These are phyloP conservation scores for Neurospora tetrasperma DNA, from an alignment of 495 filamentous ascomycete species.

Conservation along the genomic window DNA sequence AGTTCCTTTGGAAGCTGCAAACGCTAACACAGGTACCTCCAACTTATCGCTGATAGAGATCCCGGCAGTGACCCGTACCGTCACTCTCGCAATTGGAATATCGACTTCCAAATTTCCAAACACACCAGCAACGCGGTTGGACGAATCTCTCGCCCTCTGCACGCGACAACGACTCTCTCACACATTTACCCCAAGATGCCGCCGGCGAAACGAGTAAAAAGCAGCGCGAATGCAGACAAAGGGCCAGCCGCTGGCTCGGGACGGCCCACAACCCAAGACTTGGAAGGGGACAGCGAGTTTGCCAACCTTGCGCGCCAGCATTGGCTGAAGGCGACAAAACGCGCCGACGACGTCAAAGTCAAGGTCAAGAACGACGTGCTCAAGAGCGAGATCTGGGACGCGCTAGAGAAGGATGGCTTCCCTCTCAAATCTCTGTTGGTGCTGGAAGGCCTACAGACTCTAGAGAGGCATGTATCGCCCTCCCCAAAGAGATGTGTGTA, in stretches of 20 bases:
- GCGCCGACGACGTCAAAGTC: constrained; percentile 42
- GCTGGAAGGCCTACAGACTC: constrained; percentile 79
- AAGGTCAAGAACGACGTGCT: constrained; percentile 80
- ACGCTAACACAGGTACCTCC: neutral
- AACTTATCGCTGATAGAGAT: neutral
- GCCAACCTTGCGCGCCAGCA: constrained; percentile 71
- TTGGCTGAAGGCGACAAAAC: constrained; percentile 56
- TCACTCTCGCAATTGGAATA: neutral
- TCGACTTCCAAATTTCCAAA: neutral
- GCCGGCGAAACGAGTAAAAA: constrained; percentile 39
- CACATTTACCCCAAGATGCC: constrained; percentile 25
- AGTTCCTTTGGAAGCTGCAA: neutral
- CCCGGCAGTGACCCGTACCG: neutral
- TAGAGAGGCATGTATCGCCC: constrained; percentile 58
- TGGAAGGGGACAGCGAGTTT: constrained; percentile 73
- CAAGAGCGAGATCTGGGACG: constrained; percentile 85
- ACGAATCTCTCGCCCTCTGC: constrained; percentile 3
- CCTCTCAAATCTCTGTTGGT: constrained; percentile 65
- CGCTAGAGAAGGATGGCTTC: constrained; percentile 71
- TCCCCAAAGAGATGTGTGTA: neutral
- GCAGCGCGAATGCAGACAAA: constrained; percentile 26
- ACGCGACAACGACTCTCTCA: constrained; percentile 9
- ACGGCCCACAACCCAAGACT: constrained; percentile 31
- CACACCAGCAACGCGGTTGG: neutral
- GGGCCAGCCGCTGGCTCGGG: constrained; percentile 24